phyloP scores from a whole-genome alignment of 176 grass and related monocot species.

The Aegilops speltoides region DNA sequence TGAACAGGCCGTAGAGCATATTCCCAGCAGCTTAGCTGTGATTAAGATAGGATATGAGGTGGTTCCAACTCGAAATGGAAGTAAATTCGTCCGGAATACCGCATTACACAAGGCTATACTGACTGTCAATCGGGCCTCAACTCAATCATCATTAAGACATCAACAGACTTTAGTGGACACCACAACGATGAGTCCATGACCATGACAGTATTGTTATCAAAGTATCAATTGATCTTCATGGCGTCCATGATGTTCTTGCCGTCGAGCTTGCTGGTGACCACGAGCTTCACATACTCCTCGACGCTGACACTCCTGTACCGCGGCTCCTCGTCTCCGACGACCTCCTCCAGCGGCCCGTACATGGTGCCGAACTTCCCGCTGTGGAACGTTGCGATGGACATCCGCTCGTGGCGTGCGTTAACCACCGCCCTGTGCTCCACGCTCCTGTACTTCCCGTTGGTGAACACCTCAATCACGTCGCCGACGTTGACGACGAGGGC shows the following conservation, averaged over 20 bases:
- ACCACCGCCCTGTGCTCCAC: slow-evolving; percentile 66
- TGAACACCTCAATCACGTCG: slow-evolving; percentile 58
- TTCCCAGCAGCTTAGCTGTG: too few species aligned
- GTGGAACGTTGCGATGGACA: slow-evolving; percentile 63
- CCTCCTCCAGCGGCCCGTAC: slow-evolving; percentile 43
- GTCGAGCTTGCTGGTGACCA: slow-evolving; percentile 49
- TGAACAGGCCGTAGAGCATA: too few species aligned
- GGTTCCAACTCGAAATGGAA: too few species aligned
- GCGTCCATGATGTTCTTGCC: slow-evolving; percentile 61
- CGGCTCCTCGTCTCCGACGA: slow-evolving; percentile 9
- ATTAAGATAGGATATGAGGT: too few species aligned
- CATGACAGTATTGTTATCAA: not conserved
- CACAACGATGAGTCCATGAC: not conserved
- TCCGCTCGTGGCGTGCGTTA: slow-evolving; percentile 16
- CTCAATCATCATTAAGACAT: not conserved
- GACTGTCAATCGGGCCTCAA: too few species aligned
- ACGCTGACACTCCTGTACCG: slow-evolving; percentile 29
- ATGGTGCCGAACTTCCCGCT: slow-evolving; percentile 12
- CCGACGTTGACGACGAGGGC: slow-evolving; percentile 62
- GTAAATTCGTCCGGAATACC: too few species aligned
- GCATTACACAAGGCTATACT: too few species aligned
- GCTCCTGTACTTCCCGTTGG: slow-evolving; percentile 54
- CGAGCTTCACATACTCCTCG: slow-evolving; percentile 46
- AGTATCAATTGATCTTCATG: slow-evolving; percentile 40
- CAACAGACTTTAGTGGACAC: not conserved